Evolutionary conservation across 352 stramenopile species (phyloP).

Genomic region (Chrysophaeum taylorii): DNA sequence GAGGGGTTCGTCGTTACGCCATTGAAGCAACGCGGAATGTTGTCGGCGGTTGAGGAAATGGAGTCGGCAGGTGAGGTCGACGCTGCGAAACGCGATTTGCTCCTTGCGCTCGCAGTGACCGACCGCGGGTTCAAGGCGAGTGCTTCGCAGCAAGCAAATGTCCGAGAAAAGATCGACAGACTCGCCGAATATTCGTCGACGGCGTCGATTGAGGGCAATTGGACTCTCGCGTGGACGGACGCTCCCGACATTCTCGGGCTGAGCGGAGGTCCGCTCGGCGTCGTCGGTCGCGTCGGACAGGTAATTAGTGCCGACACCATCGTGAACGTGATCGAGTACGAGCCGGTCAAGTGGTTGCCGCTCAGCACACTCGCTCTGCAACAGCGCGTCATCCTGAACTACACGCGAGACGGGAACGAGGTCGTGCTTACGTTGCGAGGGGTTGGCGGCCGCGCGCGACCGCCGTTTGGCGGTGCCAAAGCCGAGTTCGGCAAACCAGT

Average conservation of each 20-base stretch:
- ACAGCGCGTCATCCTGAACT: constrained; percentile 13
- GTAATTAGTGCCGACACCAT: constrained; percentile 42
- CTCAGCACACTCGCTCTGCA: constrained; percentile 6
- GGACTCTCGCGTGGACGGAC: constrained; percentile 55
- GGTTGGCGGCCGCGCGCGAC: constrained; percentile 27
- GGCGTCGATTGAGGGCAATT: constrained; percentile 38
- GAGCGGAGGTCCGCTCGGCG: constrained; percentile 32
- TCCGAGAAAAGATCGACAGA: not conserved
- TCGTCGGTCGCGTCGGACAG: constrained; percentile 49
- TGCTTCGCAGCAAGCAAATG: too few relatives aligned
- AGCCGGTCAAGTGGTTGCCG: constrained; percentile 33
- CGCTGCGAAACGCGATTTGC: too few relatives aligned
- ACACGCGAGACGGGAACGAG: not conserved
- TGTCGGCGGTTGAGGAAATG: too few relatives aligned
- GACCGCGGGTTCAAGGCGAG: too few relatives aligned
- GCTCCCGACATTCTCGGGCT: constrained; percentile 52
- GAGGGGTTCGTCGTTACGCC: too few relatives aligned
- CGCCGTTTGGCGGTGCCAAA: too few relatives aligned
- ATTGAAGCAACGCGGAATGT: too few relatives aligned
- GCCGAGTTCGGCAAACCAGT: constrained; percentile 40
- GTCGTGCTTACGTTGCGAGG: not conserved
- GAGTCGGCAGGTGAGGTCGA: too few relatives aligned
- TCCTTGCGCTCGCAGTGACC: too few relatives aligned
- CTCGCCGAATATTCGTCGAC: constrained; percentile 1
- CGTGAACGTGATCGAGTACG: constrained; percentile 58